phyloP scores from a whole-genome alignment of 805 yeast genomes.

The Yarrowia phangngaensis region DNA sequence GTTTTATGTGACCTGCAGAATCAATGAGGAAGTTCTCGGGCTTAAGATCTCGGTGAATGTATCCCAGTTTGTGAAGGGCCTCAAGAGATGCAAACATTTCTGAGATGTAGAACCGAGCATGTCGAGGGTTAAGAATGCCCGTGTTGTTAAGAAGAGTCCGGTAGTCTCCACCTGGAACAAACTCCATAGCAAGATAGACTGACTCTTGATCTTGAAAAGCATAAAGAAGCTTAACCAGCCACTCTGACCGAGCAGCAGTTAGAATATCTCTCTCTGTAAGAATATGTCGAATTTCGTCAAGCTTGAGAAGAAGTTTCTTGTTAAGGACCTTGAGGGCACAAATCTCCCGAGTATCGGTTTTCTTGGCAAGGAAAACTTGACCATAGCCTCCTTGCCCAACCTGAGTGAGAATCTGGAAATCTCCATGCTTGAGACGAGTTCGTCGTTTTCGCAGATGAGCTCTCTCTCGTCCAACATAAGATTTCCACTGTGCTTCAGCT shows the following conservation, averaged over 20 bases:
- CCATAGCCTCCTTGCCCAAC: constrained; percentile 99
- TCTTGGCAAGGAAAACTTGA: constrained; percentile 93
- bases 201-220: constrained; percentile 92
- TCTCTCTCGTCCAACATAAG: constrained; percentile 79
- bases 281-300: constrained; percentile 94
- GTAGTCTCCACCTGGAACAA: constrained; percentile 99
- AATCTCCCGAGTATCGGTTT: constrained; percentile 88
- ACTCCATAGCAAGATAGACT: constrained; percentile 95
- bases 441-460: constrained; percentile 82
- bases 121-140: constrained; percentile 87
- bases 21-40: constrained; percentile 93
- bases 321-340: constrained; percentile 92
- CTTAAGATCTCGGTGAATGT: constrained; percentile 93
- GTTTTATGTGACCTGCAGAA: constrained; percentile 82
- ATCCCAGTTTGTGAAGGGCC: constrained; percentile 89
- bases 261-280: constrained; percentile 93
- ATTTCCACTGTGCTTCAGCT: constrained; percentile 62
- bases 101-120: constrained; percentile 88
- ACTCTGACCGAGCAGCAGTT: constrained; percentile 91
- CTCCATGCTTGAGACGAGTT: constrained; percentile 87
- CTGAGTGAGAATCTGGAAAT: constrained; percentile 93
- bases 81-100: constrained; percentile 97
- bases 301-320: constrained; percentile 76
- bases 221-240: constrained; percentile 90
- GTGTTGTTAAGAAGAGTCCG: constrained; percentile 91